Conservation (phyloP, 768 basidiomycete genomes). For the Pleurotus eryngii region DNA sequence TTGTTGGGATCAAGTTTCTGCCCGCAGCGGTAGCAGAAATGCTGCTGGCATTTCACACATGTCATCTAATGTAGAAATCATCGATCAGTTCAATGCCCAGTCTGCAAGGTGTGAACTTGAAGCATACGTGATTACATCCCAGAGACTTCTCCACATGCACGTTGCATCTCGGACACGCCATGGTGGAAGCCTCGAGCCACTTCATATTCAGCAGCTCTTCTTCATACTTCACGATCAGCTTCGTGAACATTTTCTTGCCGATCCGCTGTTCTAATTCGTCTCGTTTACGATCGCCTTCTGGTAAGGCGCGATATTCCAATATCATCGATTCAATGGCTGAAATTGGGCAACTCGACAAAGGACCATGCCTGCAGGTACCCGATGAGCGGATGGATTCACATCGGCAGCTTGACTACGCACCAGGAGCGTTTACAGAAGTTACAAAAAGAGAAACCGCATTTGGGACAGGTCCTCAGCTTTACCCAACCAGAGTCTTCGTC, state of each 20-base stretch:
- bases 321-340: slow-evolving; percentile 65
- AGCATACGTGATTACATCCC: slow-evolving; percentile 84
- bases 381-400: not conserved
- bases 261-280: slow-evolving; percentile 55
- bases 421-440: slow-evolving; percentile 80
- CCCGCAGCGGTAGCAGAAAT: slow-evolving; percentile 85
- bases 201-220: slow-evolving; percentile 74
- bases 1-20: slow-evolving; percentile 39
- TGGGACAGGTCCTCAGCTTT: slow-evolving; percentile 64
- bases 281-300: slow-evolving; percentile 49
- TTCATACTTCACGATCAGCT: slow-evolving; percentile 57
- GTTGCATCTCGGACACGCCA: slow-evolving; percentile 69
- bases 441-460: slow-evolving; percentile 80
- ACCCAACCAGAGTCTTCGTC: slow-evolving; percentile 67
- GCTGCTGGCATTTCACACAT: slow-evolving; percentile 67
- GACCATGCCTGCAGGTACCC: slow-evolving; percentile 68
- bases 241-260: slow-evolving; percentile 58
- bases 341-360: slow-evolving; percentile 66
- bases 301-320: slow-evolving; percentile 58
- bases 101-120: too few species aligned
- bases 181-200: slow-evolving; percentile 72
- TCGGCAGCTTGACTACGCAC: slow-evolving; percentile 31
- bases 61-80: slow-evolving; percentile 54
- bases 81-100: slow-evolving; percentile 9
- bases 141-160: slow-evolving; percentile 70